Base-by-base conservation (phyloP, 164 flowering plant genomes). In the Piper longum region DNA sequence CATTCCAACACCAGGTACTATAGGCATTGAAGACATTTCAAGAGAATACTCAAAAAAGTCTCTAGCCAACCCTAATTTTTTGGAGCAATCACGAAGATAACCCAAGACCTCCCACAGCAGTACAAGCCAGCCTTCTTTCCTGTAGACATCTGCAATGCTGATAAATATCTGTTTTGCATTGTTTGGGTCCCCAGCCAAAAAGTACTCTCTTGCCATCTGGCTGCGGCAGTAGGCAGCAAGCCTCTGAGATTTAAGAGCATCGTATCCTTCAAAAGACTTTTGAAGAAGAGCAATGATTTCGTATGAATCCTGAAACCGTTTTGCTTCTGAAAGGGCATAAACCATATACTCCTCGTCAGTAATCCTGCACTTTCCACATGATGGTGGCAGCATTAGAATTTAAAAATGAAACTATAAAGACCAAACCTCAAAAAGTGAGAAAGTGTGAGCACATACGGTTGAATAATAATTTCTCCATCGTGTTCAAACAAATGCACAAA, bases 11-110 rank as follows among this genome's bases (percentile, higher is more conserved):
- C 54, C 72, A 71, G 80, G 77, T 64, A 77, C 66, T 57, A 84
- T 74, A 4, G 99, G 99, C 76, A 95, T 54, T 7, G 99, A 87
- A 78, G 99, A 95, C 96, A 95, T 88, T 79, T 95, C 96, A 73
- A 95, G 90, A 62, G 99, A 95, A 70, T 82, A 85, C 76, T 91
- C 97, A 0, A 89, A 62, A 72, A 88, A 89, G 63, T 86, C 91
- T 70, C 83, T 86, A 26, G 79, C 72, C 9, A 72, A 71, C 56
- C 76, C 79, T 12, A 71, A 69, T 68, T 69, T 82, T 81, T 77
- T 84, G 4, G 96, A 86, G 77, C 91, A 87, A 71, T 95, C 97
- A 64, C 93, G 79, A 62, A 89, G 71, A 73, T 83, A 89, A 68
- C 97, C 96, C 75, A 95, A 74, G 64, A 80, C 85, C 66, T 85